Conservation (phyloP, 2,329 filamentous ascomycete species). For the Dothideomycetes sp. region DNA sequence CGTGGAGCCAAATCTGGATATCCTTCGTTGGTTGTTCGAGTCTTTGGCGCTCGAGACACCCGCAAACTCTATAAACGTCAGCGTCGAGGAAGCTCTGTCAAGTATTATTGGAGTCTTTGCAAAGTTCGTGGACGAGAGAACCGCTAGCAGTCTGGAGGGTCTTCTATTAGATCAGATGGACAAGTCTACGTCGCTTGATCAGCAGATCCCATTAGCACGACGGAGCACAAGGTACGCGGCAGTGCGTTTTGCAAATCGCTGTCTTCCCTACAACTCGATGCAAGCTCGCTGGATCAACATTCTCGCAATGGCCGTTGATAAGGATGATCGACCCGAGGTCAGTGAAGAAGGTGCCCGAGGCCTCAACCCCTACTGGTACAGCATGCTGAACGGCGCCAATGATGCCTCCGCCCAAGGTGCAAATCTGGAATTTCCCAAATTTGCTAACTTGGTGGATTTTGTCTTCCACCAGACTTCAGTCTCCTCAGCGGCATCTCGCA, state of each 20-base stretch:
- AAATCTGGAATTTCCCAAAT: constrained; percentile 29
- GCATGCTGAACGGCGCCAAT: constrained; percentile 43
- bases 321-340: constrained; percentile 66
- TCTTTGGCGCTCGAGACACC: constrained; percentile 72
- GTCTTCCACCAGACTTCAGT: constrained; percentile 8
- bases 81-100: constrained; percentile 80
- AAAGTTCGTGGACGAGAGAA: constrained; percentile 29
- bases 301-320: constrained; percentile 58
- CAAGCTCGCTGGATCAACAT: constrained; percentile 81
- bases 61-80: constrained; percentile 63
- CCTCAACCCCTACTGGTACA: constrained; percentile 67
- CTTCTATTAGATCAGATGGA: constrained; percentile 53
- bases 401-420: constrained; percentile 13
- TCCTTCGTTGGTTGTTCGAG: constrained; percentile 68
- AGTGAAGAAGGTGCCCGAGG: constrained; percentile 84
- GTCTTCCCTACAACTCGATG: constrained; percentile 67
- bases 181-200: constrained; percentile 20
- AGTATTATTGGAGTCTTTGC: constrained; percentile 56
- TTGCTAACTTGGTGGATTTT: constrained; percentile 28
- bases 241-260: constrained; percentile 82
- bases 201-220: constrained; percentile 11
- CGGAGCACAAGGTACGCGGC: constrained; percentile 71
- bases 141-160: constrained; percentile 34
- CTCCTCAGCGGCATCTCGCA: background rate
- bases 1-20: constrained; percentile 39